These are phyloP conservation scores for Funneliformis caledonium DNA, from an alignment of 371 early-diverging fungal genomes.

Conservation along the genomic window DNA sequence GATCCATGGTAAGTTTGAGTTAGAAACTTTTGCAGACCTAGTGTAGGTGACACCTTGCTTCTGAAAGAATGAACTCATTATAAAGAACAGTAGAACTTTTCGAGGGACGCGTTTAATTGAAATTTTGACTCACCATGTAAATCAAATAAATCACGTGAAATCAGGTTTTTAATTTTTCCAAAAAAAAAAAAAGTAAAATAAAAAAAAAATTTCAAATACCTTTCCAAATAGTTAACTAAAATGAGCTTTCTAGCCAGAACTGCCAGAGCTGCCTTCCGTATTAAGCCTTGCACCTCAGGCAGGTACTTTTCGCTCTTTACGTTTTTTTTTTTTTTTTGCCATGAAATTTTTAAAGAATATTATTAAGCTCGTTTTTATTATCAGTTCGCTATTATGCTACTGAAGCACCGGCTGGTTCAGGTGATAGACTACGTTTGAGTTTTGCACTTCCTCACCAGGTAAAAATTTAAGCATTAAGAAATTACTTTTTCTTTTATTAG, in stretches of 20 bases:
- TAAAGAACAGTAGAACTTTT: background rate
- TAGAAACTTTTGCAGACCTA: background rate
- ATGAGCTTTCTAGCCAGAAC: conserved; percentile 69
- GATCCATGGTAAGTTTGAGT: background rate
- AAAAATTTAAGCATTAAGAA: conserved; percentile 16
- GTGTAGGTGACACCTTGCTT: background rate
- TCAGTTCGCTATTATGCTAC: conserved; percentile 77
- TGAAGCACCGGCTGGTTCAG: conserved; percentile 64
- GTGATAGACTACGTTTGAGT: conserved; percentile 85
- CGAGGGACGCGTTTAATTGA: too few species aligned
- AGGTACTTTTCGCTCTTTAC: background rate
- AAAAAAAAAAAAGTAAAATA: too few species aligned
- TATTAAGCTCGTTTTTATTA: background rate
- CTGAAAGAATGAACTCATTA: background rate
- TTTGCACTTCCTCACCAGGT: conserved; percentile 94
- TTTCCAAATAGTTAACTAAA: background rate
- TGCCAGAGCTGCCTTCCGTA: conserved; percentile 53
- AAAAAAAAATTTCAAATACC: too few species aligned
- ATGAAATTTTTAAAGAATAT: background rate
- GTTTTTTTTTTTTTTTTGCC: background rate
- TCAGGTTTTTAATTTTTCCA: too few species aligned
- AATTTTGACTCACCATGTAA: too few species aligned
- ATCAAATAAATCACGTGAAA: too few species aligned
- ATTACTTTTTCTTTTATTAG: background rate
- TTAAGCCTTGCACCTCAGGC: conserved; percentile 47